These are phyloP conservation scores for Debaryomyces coudertii DNA, from an alignment of 1,139 yeast species.

Conservation along the genomic window DNA sequence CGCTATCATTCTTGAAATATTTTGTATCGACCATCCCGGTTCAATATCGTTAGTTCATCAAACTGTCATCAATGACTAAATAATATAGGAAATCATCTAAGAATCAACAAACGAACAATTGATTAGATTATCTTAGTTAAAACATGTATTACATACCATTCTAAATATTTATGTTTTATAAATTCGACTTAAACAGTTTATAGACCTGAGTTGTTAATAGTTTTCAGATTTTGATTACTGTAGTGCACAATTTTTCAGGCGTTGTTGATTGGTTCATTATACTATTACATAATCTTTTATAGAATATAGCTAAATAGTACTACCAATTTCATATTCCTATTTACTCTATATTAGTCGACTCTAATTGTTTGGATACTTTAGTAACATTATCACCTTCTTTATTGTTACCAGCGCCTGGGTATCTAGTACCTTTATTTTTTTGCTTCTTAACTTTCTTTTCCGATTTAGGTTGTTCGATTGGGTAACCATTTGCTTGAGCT, in stretches of 20 bases:
- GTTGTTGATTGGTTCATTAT: constrained; percentile 19
- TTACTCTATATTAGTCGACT: constrained; percentile 23
- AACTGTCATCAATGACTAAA: neutral
- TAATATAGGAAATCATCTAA: neutral
- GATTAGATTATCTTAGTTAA: neutral
- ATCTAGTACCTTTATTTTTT: constrained; percentile 82
- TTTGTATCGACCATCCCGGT: neutral
- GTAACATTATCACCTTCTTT: constrained; percentile 15
- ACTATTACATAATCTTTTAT: constrained; percentile 12
- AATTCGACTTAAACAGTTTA: neutral
- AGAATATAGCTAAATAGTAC: neutral
- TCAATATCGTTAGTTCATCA: neutral
- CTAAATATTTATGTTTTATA: constrained; percentile 3
- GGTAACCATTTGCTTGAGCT: constrained; percentile 80
- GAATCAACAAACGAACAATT: neutral
- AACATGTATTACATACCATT: constrained; percentile 3
- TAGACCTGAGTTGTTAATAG: neutral
- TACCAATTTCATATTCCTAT: constrained; percentile 2
- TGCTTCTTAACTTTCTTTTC: constrained; percentile 71
- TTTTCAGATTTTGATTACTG: constrained; percentile 8
- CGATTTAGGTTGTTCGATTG: constrained; percentile 63
- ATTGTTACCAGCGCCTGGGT: constrained; percentile 62
- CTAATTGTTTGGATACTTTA: constrained; percentile 19
- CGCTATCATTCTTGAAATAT: neutral
- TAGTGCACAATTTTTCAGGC: constrained; percentile 16